A percentile compares a stretch with the other conserved stretches of the same genome.
phyloP scores from a whole-genome alignment of 371 early-diverging fungal genomes.

The Synchytrium microbalum region DNA sequence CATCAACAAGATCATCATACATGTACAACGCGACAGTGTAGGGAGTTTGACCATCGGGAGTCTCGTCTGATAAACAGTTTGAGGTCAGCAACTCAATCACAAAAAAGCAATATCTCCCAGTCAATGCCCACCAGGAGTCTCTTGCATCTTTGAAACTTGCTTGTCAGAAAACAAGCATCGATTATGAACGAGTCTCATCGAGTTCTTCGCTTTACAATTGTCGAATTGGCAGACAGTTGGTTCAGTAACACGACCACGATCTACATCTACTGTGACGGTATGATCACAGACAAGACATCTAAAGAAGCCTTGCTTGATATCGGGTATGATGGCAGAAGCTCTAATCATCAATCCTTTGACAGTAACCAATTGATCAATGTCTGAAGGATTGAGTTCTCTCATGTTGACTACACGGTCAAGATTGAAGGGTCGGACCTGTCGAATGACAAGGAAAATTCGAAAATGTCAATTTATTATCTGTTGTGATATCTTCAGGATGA shows the following conservation, averaged over 20 bases:
- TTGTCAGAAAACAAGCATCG: constrained; percentile 92
- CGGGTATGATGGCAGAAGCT: constrained; percentile 89
- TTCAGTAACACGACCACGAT: constrained; percentile 88
- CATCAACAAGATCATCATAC: constrained; percentile 95
- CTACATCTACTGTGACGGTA: constrained; percentile 70
- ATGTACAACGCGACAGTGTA: constrained; percentile 89
- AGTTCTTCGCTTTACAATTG: constrained; percentile 69
- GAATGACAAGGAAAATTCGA: constrained; percentile 9
- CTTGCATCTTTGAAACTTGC: constrained; percentile 95
- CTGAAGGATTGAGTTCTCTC: constrained; percentile 91
- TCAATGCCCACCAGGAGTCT: constrained; percentile 75
- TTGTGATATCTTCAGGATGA: background rate
- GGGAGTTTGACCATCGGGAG: constrained; percentile 99
- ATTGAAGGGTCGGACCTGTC: constrained; percentile 88
- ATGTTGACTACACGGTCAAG: constrained; percentile 74
- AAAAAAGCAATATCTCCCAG: constrained; percentile 4
- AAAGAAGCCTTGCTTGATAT: constrained; percentile 87
- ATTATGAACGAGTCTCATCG: constrained; percentile 87
- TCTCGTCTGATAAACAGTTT: constrained; percentile 54
- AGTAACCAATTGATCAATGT: constrained; percentile 95
- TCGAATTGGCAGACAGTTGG: constrained; percentile 84
- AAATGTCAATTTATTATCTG: background rate
- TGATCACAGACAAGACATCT: constrained; percentile 82
- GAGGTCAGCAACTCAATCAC: background rate
- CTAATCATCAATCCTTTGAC: constrained; percentile 96